Base-by-base conservation (phyloP, 345 rosid species). In the Brassica carinata region DNA sequence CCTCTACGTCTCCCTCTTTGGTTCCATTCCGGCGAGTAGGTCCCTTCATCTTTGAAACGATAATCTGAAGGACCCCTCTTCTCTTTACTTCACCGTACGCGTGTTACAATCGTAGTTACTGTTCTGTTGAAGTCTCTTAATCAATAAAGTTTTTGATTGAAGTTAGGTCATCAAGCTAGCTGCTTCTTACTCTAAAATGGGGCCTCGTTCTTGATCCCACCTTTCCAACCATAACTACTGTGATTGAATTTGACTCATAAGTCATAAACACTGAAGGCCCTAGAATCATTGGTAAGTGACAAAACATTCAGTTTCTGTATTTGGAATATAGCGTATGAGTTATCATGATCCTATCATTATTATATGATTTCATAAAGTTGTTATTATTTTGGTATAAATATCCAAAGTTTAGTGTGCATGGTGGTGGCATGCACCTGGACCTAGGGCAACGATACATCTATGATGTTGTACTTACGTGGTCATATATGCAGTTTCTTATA, bases 381-480 rank as follows among this genome's bases (percentile, higher is more conserved):
- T 3, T 7, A 33, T 68, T 75, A 69, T 36, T 74, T 61, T 68
- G 34, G 34, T 63, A 15, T 7, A 80, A 33, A 69, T 62, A 62
- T 69, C 75, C 1, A 48, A 68, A 62, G 53, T 45, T 14, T 9
- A 68, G 66, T 61, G 77, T 73, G 71, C 65, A 67, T 45, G 58
- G 58, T 71, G 9, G 82, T 74, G 59, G 65, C 83, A 38, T 80
- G 79, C 62, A 74, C 58, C 75, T 80, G 72, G 76, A 69, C 83
- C 8, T 69, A 63, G 78, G 72, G 38, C 58, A 75, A 63, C 71
- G 67, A 19, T 69, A 74, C 67, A 80, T 80, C 48, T 61, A 51
- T 75, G 61, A 27, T 73, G 18, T 67, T 79, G 48, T 73, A 69
- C 71, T 33, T 61, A 68, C 57, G 64, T 79, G 55, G 43, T 73